Conservation (phyloP, 441 rosid species). For the Rhodomyrtus psidioides region DNA sequence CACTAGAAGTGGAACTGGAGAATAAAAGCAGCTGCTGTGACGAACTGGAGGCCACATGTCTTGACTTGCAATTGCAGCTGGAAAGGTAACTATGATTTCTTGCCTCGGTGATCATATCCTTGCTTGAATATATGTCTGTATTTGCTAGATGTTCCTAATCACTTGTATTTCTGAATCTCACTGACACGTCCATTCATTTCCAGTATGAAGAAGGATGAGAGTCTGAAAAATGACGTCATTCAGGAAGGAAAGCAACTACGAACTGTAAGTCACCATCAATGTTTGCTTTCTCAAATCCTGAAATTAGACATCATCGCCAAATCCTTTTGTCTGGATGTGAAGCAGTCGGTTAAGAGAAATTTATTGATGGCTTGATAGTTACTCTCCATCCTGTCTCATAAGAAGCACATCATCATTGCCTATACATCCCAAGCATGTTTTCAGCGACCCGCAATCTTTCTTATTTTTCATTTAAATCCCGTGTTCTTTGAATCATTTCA, state of each 20-base stretch:
- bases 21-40: constrained; percentile 2
- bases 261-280: neutral
- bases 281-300: neutral
- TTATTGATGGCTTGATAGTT: neutral
- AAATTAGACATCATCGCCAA: neutral
- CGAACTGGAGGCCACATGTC: constrained; percentile 8
- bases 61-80: constrained; percentile 5
- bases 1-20: constrained; percentile 10
- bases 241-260: neutral
- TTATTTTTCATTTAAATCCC: neutral
- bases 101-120: neutral
- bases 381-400: neutral
- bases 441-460: neutral
- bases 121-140: neutral
- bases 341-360: neutral
- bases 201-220: neutral
- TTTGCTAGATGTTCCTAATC: neutral
- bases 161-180: neutral
- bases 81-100: constrained; percentile 3
- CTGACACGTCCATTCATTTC: neutral
- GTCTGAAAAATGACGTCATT: neutral
- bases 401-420: neutral
- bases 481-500: neutral
- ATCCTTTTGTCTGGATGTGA: neutral
- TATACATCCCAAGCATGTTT: neutral